A percentile compares a stretch with the other conserved stretches of the same genome.
phyloP scores from a whole-genome alignment of 1,139 yeast genomes.

The Blastobotrys illinoisensis region DNA sequence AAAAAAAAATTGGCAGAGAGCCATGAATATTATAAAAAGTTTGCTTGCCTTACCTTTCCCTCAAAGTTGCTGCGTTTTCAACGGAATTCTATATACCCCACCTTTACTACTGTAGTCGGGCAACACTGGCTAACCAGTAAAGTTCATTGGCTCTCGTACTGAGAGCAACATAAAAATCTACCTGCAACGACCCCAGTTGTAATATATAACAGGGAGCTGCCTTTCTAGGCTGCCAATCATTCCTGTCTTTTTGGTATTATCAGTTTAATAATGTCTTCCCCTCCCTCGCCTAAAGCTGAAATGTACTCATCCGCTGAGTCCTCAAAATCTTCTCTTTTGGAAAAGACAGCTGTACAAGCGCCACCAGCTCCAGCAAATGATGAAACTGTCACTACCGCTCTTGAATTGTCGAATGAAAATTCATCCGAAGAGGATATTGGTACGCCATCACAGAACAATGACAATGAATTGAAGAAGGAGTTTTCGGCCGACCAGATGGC shows the following conservation, averaged over 20 bases:
- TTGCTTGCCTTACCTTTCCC: no score
- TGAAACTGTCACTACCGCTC: background rate
- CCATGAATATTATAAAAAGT: no score
- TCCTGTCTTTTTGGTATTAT: background rate
- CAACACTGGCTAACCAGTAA: background rate
- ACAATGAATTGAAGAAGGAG: slow-evolving; percentile 43
- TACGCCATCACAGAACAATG: background rate
- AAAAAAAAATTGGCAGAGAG: no score
- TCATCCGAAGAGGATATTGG: background rate
- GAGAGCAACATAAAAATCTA: background rate
- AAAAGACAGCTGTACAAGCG: background rate
- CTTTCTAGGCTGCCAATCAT: background rate
- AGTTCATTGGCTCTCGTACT: background rate
- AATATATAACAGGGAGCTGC: background rate
- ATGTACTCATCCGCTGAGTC: background rate
- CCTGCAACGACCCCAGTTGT: background rate
- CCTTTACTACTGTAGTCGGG: no score
- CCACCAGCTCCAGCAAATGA: background rate
- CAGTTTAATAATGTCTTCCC: background rate
- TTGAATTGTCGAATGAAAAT: background rate
- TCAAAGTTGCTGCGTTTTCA: background rate
- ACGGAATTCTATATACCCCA: background rate
- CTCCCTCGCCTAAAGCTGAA: background rate
- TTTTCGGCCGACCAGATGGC: slow-evolving; percentile 67
- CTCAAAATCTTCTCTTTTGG: background rate